phyloP scores from a whole-genome alignment of 169 alveolate species.

The Plasmodium ovale region DNA sequence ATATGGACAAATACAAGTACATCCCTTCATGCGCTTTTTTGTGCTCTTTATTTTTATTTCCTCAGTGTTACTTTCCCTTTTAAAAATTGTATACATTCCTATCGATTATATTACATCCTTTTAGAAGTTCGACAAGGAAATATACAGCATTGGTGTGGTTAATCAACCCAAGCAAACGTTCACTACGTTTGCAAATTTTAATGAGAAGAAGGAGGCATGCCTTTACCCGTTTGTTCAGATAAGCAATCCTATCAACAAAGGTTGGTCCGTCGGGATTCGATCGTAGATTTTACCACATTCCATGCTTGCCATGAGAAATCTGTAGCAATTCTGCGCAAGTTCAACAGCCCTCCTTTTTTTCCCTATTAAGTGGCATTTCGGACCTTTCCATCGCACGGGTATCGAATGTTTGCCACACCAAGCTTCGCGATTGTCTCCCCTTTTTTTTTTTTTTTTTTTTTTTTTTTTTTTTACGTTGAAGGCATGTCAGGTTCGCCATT shows the following conservation, averaged over 20 bases:
- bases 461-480: conserved; percentile 11
- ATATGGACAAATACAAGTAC: conserved; percentile 69
- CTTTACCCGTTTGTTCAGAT: conserved; percentile 65
- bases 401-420: no score
- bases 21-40: conserved; percentile 3
- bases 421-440: not conserved
- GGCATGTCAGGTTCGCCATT: conserved; percentile 75
- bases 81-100: not conserved
- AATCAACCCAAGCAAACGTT: conserved; percentile 69
- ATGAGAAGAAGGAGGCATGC: conserved; percentile 18
- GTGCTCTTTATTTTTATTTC: not conserved
- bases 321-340: no score
- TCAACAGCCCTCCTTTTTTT: not conserved
- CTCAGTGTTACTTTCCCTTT: not conserved
- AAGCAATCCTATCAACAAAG: conserved; percentile 71
- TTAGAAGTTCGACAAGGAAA: conserved; percentile 61
- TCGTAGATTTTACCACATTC: no score
- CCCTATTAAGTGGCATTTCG: not conserved
- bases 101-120: no score
- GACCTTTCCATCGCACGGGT: no score
- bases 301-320: no score
- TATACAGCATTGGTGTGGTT: conserved; percentile 50
- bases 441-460: not conserved
- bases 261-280: not conserved
- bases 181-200: conserved; percentile 39